Evolutionary conservation across 2,329 filamentous ascomycete species (phyloP).

Genomic region (Ceratocystis destructans): DNA sequence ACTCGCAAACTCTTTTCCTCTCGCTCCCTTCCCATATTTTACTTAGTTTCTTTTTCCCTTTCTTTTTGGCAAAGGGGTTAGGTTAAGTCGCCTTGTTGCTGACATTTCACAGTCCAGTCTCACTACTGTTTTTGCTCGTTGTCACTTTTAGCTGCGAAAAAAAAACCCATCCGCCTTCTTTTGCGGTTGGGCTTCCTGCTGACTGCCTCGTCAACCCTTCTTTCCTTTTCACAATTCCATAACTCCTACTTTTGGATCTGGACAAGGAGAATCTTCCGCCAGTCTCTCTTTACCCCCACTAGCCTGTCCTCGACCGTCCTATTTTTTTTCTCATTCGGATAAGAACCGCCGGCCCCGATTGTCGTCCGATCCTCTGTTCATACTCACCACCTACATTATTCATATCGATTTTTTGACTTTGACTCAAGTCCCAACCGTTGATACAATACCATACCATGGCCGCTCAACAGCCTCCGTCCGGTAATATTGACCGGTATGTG

Average conservation of each 20-base stretch:
- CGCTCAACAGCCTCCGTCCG: constrained; percentile 36
- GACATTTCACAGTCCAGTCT: constrained; percentile 7
- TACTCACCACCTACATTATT: background rate
- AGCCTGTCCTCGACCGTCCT: constrained; percentile 6
- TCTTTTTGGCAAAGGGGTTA: background rate
- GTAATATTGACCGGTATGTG: constrained; percentile 86
- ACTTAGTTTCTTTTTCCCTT: background rate
- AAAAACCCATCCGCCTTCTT: constrained; percentile 3
- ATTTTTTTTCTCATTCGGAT: background rate
- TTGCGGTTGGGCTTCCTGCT: constrained; percentile 6
- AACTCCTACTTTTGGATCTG: background rate
- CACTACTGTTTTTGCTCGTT: constrained; percentile 3
- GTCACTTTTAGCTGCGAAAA: constrained; percentile 7
- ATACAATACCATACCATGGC: constrained; percentile 25
- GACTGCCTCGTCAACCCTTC: constrained; percentile 1
- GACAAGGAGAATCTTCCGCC: background rate
- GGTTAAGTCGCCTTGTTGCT: constrained; percentile 1
- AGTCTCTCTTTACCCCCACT: background rate
- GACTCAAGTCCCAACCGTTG: background rate
- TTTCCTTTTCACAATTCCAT: background rate
- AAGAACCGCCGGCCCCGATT: background rate
- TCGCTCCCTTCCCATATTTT: background rate
- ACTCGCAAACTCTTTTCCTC: background rate
- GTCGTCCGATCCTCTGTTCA: background rate
- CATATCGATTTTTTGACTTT: background rate